phyloP scores from a whole-genome alignment of 352 stramenopile genomes.

The Phytophthora constricta region DNA sequence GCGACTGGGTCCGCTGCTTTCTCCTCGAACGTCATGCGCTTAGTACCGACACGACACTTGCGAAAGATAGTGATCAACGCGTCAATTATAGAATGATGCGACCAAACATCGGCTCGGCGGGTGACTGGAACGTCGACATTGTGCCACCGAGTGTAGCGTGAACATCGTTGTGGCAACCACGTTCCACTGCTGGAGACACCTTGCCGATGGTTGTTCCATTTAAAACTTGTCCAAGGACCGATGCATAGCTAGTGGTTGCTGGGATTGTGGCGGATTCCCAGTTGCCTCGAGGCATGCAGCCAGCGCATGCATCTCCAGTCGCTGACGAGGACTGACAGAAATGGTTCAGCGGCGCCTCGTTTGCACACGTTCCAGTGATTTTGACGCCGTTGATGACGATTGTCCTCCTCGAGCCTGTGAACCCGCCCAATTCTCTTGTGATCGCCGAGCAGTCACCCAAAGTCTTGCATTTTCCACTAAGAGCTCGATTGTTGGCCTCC shows the following conservation, averaged over 20 bases:
- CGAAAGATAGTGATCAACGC: constrained; percentile 58
- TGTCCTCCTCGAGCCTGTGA: constrained; percentile 9
- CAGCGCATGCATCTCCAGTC: constrained; percentile 24
- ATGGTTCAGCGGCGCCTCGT: constrained; percentile 48
- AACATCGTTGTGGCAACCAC: constrained; percentile 56
- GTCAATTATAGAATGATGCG: constrained; percentile 69
- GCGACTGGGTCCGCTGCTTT: constrained; percentile 50
- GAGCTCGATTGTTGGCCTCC: no score
- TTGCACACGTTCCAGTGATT: no score
- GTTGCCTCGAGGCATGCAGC: constrained; percentile 53
- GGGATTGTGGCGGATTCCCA: constrained; percentile 44
- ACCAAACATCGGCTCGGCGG: constrained; percentile 74
- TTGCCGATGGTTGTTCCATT: constrained; percentile 48
- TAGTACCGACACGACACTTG: constrained; percentile 58
- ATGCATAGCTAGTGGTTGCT: constrained; percentile 44
- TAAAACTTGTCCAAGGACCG: constrained; percentile 53
- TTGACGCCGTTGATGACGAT: constrained; percentile 51
- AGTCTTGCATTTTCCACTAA: no score
- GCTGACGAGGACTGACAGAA: constrained; percentile 52
- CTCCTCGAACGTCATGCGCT: constrained; percentile 47
- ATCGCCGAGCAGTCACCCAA: constrained; percentile 54
- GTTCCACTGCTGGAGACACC: constrained; percentile 50
- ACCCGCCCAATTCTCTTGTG: constrained; percentile 47
- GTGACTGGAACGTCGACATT: constrained; percentile 56
- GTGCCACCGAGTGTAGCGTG: constrained; percentile 47